Evolutionary conservation across 2,329 filamentous ascomycete genomes (phyloP).

Genomic region (Beauveria australis): DNA sequence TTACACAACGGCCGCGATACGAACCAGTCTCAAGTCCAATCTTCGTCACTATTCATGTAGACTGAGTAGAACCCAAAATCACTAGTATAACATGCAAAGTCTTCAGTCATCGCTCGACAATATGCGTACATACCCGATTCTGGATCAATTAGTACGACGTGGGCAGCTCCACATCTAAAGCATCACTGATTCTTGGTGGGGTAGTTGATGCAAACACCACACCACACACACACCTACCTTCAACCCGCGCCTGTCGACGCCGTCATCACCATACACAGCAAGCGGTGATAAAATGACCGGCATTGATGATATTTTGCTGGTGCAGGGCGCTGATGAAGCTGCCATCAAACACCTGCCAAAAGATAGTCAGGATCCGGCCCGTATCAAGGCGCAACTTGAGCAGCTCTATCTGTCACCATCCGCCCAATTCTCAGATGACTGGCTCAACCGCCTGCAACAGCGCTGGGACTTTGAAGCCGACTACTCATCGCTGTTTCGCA

Average conservation of each 20-base stretch:
- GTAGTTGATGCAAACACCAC: conserved; percentile 23
- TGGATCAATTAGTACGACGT: not conserved
- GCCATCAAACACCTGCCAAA: conserved; percentile 11
- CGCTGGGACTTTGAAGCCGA: conserved; percentile 77
- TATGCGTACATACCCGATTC: not conserved
- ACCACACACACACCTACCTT: conserved; percentile 15
- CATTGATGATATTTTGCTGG: conserved; percentile 28
- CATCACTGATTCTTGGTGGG: conserved; percentile 6
- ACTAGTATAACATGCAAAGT: too few relatives aligned
- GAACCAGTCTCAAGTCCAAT: too few relatives aligned
- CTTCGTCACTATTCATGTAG: too few relatives aligned
- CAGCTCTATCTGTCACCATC: conserved; percentile 71
- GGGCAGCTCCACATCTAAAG: not conserved
- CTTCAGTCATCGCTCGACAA: too few relatives aligned
- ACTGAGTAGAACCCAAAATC: too few relatives aligned
- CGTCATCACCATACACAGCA: not conserved
- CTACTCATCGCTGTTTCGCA: conserved; percentile 73
- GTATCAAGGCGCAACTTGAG: conserved; percentile 65
- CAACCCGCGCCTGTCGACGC: not conserved
- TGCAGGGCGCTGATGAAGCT: conserved; percentile 17
- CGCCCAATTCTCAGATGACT: conserved; percentile 68
- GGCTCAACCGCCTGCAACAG: conserved; percentile 86
- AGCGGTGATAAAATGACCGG: conserved; percentile 20
- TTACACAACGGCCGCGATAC: too few relatives aligned
- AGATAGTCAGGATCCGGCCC: conserved; percentile 40